A percentile compares a stretch with the other conserved stretches of the same genome.
These are phyloP conservation scores for Pseudozyma flocculosa DNA, from an alignment of 1,284 basidiomycete species.

Conservation along the genomic window DNA sequence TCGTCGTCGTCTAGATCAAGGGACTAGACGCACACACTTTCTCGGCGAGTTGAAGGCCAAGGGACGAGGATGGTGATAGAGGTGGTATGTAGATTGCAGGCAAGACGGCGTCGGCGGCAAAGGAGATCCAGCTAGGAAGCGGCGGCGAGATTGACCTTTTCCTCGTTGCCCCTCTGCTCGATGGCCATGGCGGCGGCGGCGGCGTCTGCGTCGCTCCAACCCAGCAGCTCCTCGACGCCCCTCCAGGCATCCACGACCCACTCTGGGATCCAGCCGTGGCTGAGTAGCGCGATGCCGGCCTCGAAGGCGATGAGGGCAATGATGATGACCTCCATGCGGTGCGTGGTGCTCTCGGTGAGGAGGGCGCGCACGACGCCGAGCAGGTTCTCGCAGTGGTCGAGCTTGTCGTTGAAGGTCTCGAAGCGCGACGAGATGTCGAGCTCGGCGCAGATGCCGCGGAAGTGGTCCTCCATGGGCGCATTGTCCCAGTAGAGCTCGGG, in stretches of 20 bases:
- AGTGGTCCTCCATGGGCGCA: constrained; percentile 47
- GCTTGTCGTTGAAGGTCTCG: constrained; percentile 52
- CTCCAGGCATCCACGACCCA: constrained; percentile 5
- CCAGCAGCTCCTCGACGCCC: no score
- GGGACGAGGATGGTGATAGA: no score
- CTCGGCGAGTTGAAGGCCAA: no score
- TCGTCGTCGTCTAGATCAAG: no score
- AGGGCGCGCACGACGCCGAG: constrained; percentile 51
- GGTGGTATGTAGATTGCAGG: no score
- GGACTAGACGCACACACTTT: no score
- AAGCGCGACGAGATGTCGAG: constrained; percentile 52
- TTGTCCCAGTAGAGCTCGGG: constrained; percentile 58
- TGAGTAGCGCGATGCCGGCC: constrained; percentile 39
- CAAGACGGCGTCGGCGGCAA: no score
- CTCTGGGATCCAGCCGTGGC: constrained; percentile 42
- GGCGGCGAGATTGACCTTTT: no score
- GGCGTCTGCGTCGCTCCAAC: not conserved
- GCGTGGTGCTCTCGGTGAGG: constrained; percentile 50
- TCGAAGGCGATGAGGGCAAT: constrained; percentile 52
- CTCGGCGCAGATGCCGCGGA: constrained; percentile 47
- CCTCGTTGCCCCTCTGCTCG: no score
- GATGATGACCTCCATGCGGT: constrained; percentile 55
- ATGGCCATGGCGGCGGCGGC: no score
- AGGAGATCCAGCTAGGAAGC: no score
- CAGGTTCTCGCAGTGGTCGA: constrained; percentile 54